Percentiles rank a stretch among this genome's conserved stretches.
Conservation (phyloP, 441 rosid genomes). For the Croton setiger region DNA sequence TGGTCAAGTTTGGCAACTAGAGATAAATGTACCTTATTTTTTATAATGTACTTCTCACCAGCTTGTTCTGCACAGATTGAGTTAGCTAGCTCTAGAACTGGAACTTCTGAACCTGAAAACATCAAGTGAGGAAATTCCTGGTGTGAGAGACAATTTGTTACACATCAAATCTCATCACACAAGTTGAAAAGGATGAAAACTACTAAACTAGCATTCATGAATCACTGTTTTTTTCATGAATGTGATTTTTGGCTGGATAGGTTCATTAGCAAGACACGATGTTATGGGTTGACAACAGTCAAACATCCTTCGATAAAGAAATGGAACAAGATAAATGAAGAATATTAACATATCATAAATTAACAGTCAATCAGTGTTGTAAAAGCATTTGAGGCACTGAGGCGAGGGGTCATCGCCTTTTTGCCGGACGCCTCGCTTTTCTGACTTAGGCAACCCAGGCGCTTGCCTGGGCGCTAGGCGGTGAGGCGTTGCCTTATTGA, state of each 20-base stretch:
- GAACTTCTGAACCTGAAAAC: constrained; percentile 63
- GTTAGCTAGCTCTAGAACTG: constrained; percentile 68
- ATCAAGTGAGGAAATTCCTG: constrained; percentile 3
- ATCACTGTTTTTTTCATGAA: neutral
- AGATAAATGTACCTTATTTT: constrained; percentile 41
- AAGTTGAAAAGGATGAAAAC: neutral
- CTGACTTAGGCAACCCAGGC: no score
- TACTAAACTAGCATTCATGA: neutral
- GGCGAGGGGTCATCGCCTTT: no score
- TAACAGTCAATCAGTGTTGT: no score
- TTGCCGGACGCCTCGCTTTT: no score
- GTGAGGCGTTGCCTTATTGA: no score
- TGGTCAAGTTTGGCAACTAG: neutral
- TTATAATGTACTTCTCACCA: constrained; percentile 26
- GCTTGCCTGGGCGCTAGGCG: no score
- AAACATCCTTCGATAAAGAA: neutral
- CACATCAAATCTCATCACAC: neutral
- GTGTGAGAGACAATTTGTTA: neutral
- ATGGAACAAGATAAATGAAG: neutral
- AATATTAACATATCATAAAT: neutral
- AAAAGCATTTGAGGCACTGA: no score
- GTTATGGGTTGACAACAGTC: no score
- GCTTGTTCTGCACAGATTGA: constrained; percentile 55
- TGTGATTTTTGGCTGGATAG: neutral
- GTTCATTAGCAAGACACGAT: neutral